phyloP scores from a whole-genome alignment of 768 basidiomycete species.

The Kwoniella sp. region DNA sequence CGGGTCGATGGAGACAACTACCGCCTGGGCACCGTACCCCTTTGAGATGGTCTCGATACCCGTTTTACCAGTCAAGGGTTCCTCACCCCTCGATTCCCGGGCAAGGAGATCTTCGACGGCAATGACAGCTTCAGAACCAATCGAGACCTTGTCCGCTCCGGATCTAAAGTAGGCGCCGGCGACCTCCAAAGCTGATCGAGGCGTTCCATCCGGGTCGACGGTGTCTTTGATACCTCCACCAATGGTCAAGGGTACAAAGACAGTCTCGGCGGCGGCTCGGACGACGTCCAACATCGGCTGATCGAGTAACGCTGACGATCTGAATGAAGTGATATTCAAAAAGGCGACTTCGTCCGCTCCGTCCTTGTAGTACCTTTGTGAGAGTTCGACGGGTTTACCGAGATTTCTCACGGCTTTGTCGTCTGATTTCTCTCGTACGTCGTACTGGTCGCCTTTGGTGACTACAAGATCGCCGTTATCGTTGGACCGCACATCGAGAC shows the following conservation, averaged over 20 bases:
- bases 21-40: constrained; percentile 91
- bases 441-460: constrained; percentile 99
- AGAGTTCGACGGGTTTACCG: constrained; percentile 92
- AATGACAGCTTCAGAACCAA: constrained; percentile 92
- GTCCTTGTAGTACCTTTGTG: constrained; percentile 77
- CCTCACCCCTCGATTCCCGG: constrained; percentile 57
- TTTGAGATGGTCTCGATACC: constrained; percentile 90
- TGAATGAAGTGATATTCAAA: constrained; percentile 99
- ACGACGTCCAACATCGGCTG: constrained; percentile 99
- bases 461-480: constrained; percentile 96
- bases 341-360: constrained; percentile 97
- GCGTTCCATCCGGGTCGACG: constrained; percentile 90
- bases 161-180: constrained; percentile 95
- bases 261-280: constrained; percentile 78
- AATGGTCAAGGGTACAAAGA: constrained; percentile 97
- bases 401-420: constrained; percentile 77
- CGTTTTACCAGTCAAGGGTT: constrained; percentile 64
- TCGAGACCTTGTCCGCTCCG: constrained; percentile 97
- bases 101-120: constrained; percentile 78
- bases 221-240: constrained; percentile 98
- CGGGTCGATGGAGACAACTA: constrained; percentile 96
- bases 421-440: constrained; percentile 78
- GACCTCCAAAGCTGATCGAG: constrained; percentile 83
- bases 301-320: constrained; percentile 88
- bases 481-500: constrained; percentile 95